Evolutionary conservation across 371 early-diverging fungal genomes (phyloP), one percentile per base, ranked within the genome.

Genomic region (Lichtheimia ramosa): DNA sequence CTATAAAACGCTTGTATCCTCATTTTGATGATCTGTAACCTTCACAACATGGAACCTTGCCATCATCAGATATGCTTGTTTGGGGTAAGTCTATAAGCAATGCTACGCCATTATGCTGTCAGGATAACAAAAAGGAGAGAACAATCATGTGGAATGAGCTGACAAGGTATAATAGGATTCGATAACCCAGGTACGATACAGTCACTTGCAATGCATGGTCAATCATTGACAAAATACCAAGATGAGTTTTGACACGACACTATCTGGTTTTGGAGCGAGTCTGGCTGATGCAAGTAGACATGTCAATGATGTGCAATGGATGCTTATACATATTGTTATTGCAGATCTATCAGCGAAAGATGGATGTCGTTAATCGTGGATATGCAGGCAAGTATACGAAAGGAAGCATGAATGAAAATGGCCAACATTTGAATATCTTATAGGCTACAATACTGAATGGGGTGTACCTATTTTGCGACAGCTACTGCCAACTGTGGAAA

Each of bases 291-390:
- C 75, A 75, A 65, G 68, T 46, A 18, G 5, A 10, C 2, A 28
- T 54, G 54, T 3, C 13, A 13, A n/a, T 12, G 39, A 40, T 18
- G 10, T 12, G 8, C 14, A 54, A 54, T 18, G 6, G 8, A 4
- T 15, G 16, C 3, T 21, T 18, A 39, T 20, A 5, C 3, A 21
- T 34, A 7, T n/a, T n/a, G n/a, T 14, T 21, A n/a, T n/a, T 7
- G 3, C 58, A 81, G 81, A 70, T 74, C 0, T 95, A 90, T 63
- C 72, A 82, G 28, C 83, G 94, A 15, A 87, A 85, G 58, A 50
- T 88, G 5, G 93, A 93, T 56, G 77, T 95, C 0, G 59, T 92
- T 25, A 93, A 90, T 62, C 82, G 94, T 10, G 96, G 95, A 0
- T 92, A 82, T 68, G 82, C 88, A 10, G 92, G 89, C 70, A 79